Evolutionary conservation across 192 early-diverging fungal genomes (phyloP).

Genomic region (Coemansia sp.): DNA sequence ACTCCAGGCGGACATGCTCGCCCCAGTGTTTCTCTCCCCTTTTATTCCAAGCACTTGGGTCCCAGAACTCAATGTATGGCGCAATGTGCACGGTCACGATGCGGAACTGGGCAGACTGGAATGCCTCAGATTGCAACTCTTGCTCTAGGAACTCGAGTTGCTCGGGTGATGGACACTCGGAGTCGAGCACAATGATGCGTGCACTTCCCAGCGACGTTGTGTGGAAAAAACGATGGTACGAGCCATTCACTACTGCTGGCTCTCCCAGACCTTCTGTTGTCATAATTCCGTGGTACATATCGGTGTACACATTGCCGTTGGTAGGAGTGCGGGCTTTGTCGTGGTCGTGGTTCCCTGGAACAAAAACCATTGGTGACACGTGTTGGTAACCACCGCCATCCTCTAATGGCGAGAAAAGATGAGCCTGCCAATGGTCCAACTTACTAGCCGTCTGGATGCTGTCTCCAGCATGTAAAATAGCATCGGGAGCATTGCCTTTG

Average conservation of each 20-base stretch:
- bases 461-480: constrained; percentile 73
- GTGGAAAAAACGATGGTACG: constrained; percentile 44
- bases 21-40: constrained; percentile 73
- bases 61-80: constrained; percentile 79
- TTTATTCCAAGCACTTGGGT: constrained; percentile 67
- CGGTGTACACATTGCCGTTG: constrained; percentile 55
- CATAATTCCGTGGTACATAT: constrained; percentile 51
- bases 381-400: constrained; percentile 58
- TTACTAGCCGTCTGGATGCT: constrained; percentile 61
- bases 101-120: constrained; percentile 60
- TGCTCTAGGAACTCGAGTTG: constrained; percentile 65
- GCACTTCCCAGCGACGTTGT: constrained; percentile 59
- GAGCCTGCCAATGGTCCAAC: constrained; percentile 70
- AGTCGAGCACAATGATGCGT: constrained; percentile 69
- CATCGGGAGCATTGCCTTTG: constrained; percentile 28
- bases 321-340: constrained; percentile 56
- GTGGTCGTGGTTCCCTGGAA: constrained; percentile 77
- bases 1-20: constrained; percentile 67
- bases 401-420: constrained; percentile 67
- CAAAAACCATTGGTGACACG: constrained; percentile 65
- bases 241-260: constrained; percentile 14
- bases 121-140: constrained; percentile 62
- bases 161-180: constrained; percentile 62
- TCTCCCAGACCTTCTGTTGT: constrained; percentile 22
- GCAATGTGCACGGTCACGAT: constrained; percentile 74